Evolutionary conservation across 441 rosid genomes (phyloP), one percentile per base, ranked within the genome.

Genomic region (Capsella rubella): DNA sequence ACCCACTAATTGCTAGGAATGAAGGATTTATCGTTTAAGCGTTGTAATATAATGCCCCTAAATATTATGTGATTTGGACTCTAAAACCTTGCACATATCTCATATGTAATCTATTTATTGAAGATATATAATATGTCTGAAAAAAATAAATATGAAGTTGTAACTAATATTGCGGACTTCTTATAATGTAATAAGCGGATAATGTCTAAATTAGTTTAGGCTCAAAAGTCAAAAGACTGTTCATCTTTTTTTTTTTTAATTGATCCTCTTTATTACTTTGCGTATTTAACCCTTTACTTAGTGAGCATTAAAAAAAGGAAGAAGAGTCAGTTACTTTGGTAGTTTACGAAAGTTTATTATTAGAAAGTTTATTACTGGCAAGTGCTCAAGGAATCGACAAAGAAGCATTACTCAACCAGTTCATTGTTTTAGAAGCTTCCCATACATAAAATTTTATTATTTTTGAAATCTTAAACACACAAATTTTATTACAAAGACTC

Each of bases 401-500:
- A 29, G 13, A 16, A 28, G 53, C 67, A 64, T 2, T 8, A n/a
- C 42, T 54, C 46, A 34, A 9, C 16, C 35, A 13, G 25, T 34
- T 37, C 4, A 34, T 12, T 53, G 15, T 37, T 62, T 27, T 4
- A 71, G 18, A 62, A 72, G 75, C 45, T 31, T 47, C 32, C 62
- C 2, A 56, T 56, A 35, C 67, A 51, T 59, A 50, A 9, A 29
- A 15, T 3, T 40, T 46, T 42, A 32, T 54, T 37, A 31, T 34
- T 31, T 3, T 64, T 3, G 37, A 59, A 77, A 59, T 66, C 59
- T 35, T 37, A 71, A 71, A 71, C 72, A 65, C 76, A 65, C 73
- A 77, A 43, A 25, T 65, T 57, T 71, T 65, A 71, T 67, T 71
- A 58, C 76, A 71, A 64, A 64, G 53, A 56, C 58, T 47, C 47